These are phyloP conservation scores for Achlya hypogyna DNA, from an alignment of 352 stramenopile genomes.

Conservation along the genomic window DNA sequence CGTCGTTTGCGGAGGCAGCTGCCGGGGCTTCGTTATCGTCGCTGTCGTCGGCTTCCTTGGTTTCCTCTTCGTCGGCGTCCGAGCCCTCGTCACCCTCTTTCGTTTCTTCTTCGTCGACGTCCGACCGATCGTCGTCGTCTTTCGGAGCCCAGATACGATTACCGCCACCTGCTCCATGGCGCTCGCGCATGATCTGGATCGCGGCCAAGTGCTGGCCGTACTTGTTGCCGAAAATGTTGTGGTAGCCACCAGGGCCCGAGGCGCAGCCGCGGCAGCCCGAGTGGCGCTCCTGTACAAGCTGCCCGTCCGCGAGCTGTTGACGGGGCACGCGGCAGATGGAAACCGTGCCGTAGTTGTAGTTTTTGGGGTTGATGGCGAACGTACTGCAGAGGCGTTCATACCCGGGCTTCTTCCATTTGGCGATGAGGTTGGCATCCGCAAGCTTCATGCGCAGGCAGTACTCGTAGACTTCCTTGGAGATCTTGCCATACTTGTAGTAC, in stretches of 20 bases:
- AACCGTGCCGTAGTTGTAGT: constrained; percentile 99
- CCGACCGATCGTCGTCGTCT: constrained; percentile 35
- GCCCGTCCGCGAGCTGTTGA: constrained; percentile 86
- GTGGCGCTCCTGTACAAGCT: constrained; percentile 87
- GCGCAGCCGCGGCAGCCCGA: constrained; percentile 97
- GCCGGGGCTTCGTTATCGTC: constrained; percentile 28
- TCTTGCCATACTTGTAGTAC: constrained; percentile 96
- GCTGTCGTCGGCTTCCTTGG: constrained; percentile 20
- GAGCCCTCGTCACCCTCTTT: constrained; percentile 25
- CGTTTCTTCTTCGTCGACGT: constrained; percentile 30
- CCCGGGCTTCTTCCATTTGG: constrained; percentile 99
- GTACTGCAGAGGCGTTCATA: constrained; percentile 98
- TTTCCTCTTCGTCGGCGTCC: constrained; percentile 29
- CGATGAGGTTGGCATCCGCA: constrained; percentile 95
- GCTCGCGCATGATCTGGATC: constrained; percentile 92
- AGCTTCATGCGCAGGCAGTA: constrained; percentile 94
- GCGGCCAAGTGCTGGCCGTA: constrained; percentile 97
- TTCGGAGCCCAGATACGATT: constrained; percentile 45
- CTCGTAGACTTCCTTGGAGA: constrained; percentile 94
- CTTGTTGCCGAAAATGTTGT: constrained; percentile 99
- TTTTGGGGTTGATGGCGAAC: constrained; percentile 98
- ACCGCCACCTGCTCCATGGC: not conserved
- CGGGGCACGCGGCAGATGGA: constrained; percentile 96
- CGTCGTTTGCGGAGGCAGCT: no score
- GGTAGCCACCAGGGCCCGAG: constrained; percentile 84